Percentiles rank a stretch among this genome's conserved stretches.
Conservation (phyloP, 2,329 filamentous ascomycete genomes). For the Aspergillus sp. region DNA sequence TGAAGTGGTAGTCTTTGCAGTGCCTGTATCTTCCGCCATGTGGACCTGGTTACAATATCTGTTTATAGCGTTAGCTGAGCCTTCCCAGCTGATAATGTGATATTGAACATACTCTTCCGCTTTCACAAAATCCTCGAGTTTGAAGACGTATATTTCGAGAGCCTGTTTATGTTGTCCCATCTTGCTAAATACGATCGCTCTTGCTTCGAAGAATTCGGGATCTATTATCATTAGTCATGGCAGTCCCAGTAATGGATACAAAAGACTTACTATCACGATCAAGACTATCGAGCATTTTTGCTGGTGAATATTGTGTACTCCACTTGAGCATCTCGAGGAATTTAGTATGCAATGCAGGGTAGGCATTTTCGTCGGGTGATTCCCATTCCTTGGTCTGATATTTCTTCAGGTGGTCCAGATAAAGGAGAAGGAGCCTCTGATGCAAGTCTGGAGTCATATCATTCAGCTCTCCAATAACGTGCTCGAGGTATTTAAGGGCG, state of each 20-base stretch:
- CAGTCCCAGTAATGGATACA: too few relatives aligned
- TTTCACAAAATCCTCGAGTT: conserved; percentile 78
- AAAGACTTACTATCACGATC: conserved; percentile 66
- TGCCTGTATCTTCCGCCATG: conserved; percentile 49
- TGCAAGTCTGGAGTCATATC: conserved; percentile 84
- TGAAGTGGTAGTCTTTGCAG: conserved; percentile 22
- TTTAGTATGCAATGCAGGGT: conserved; percentile 57
- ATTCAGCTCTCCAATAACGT: conserved; percentile 81
- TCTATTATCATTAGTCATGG: conserved; percentile 48
- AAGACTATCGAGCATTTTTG: conserved; percentile 70
- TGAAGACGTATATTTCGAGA: conserved; percentile 96
- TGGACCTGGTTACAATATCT: conserved; percentile 89
- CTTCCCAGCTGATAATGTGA: not conserved
- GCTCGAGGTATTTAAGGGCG: conserved; percentile 80
- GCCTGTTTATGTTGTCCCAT: conserved; percentile 96
- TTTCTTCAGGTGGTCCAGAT: conserved; percentile 52
- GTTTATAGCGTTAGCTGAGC: conserved; percentile 9
- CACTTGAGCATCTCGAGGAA: conserved; percentile 71
- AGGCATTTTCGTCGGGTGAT: conserved; percentile 40
- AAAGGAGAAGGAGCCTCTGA: conserved; percentile 72
- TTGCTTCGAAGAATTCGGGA: conserved; percentile 78
- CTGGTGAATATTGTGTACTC: conserved; percentile 75
- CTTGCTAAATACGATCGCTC: conserved; percentile 85
- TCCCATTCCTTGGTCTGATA: conserved; percentile 33
- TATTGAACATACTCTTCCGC: conserved; percentile 73